A percentile compares a stretch with the other conserved stretches of the same genome.
These are phyloP conservation scores for Erigeron canadensis DNA, from an alignment of 129 eudicot genomes.

Conservation along the genomic window DNA sequence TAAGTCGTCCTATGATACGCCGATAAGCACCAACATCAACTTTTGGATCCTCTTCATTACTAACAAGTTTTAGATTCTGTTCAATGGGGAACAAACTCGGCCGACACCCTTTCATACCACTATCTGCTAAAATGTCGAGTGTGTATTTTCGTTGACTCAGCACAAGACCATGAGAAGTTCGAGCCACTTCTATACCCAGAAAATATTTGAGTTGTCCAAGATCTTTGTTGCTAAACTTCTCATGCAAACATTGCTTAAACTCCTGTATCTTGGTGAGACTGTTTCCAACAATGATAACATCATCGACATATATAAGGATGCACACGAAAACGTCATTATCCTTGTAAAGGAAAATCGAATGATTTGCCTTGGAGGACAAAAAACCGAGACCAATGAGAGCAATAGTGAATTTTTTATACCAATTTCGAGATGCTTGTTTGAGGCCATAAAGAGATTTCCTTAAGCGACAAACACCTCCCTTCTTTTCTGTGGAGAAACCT, in stretches of 20 bases:
- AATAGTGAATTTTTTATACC: too few species aligned
- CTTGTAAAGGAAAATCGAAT: too few species aligned
- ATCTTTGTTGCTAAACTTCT: neutral
- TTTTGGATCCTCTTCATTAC: neutral
- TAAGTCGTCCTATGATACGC: neutral
- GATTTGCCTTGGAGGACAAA: too few species aligned
- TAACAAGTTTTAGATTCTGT: neutral
- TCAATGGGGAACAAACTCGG: neutral
- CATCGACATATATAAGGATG: neutral
- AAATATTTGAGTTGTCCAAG: neutral
- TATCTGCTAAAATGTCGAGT: neutral
- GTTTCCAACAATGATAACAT: neutral
- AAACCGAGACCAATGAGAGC: too few species aligned
- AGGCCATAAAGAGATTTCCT: too few species aligned
- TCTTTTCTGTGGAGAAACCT: too few species aligned
- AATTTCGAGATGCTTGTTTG: too few species aligned
- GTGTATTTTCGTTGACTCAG: constrained; percentile 6
- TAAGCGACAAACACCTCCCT: too few species aligned
- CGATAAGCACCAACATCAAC: neutral
- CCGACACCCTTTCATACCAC: neutral
- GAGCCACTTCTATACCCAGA: constrained; percentile 4
- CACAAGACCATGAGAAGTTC: neutral
- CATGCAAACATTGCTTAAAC: neutral
- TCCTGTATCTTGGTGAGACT: neutral
- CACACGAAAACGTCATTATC: neutral